Evolutionary conservation across 1,284 basidiomycete genomes (phyloP).

Genomic region (Chalciporus sp.): DNA sequence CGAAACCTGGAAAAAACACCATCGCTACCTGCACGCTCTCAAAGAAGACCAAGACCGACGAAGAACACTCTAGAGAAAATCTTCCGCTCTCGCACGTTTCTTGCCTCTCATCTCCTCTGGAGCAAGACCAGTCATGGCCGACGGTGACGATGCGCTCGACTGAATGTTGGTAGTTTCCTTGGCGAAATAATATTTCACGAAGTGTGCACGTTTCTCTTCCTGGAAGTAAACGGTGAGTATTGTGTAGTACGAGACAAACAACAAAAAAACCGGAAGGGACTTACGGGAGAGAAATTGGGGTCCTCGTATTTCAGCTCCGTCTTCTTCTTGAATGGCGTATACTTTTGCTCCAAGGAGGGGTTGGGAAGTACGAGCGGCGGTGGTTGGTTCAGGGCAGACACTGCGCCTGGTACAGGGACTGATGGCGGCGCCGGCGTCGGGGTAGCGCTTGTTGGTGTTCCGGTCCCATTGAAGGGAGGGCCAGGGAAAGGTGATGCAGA

Average conservation of each 20-base stretch:
- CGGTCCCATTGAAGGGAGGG: constrained; percentile 20
- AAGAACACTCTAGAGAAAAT: constrained; percentile 56
- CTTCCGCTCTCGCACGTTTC: constrained; percentile 78
- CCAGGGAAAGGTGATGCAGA: constrained; percentile 22
- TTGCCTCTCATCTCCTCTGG: constrained; percentile 68
- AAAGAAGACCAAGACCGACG: constrained; percentile 35
- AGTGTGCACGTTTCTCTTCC: constrained; percentile 82
- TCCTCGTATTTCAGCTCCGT: constrained; percentile 77
- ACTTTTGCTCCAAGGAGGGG: constrained; percentile 59
- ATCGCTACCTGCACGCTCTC: constrained; percentile 30
- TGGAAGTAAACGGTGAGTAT: constrained; percentile 31
- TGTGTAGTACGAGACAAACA: neutral
- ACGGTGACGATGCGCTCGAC: constrained; percentile 23
- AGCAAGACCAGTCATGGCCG: constrained; percentile 24
- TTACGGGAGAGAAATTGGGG: constrained; percentile 74
- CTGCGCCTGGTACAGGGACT: constrained; percentile 19
- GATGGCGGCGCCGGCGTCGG: constrained; percentile 21
- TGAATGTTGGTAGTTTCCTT: constrained; percentile 40
- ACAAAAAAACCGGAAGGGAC: constrained; percentile 28
- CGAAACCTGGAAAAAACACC: constrained; percentile 35
- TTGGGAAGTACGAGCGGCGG: constrained; percentile 56
- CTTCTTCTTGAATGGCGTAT: constrained; percentile 74
- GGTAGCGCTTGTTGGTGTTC: constrained; percentile 21
- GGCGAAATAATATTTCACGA: constrained; percentile 71
- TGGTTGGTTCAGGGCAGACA: constrained; percentile 27